A percentile compares a stretch with the other conserved stretches of the same genome.
phyloP scores from a whole-genome alignment of 495 filamentous ascomycete genomes.

The Sordaria brevicollis region DNA sequence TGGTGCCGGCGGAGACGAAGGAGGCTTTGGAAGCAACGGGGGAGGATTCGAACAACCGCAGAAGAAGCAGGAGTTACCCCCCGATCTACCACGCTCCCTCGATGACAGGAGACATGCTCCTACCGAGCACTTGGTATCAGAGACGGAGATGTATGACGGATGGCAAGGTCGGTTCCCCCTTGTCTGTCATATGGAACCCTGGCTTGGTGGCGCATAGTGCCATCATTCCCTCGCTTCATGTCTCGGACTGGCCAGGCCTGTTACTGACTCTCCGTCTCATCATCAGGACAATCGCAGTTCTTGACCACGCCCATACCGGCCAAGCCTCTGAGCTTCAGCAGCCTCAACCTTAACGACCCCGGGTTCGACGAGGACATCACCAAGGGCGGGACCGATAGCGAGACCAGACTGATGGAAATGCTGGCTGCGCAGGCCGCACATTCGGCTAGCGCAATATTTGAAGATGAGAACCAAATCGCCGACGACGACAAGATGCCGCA shows the following conservation, averaged over 20 bases:
- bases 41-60: background rate
- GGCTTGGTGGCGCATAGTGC: background rate
- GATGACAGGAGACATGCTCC: slow-evolving; percentile 67
- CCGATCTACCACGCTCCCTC: slow-evolving; percentile 81
- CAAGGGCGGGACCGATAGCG: slow-evolving; percentile 62
- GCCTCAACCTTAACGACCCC: slow-evolving; percentile 66
- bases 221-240: background rate
- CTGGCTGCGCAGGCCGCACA: slow-evolving; percentile 85
- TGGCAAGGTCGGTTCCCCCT: slow-evolving; percentile 70
- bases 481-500: slow-evolving; percentile 61
- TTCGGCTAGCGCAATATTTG: slow-evolving; percentile 56
- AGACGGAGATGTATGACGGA: slow-evolving; percentile 97
- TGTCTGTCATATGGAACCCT: slow-evolving; percentile 5
- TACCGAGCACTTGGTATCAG: slow-evolving; percentile 42
- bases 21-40: background rate
- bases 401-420: slow-evolving; percentile 88
- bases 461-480: slow-evolving; percentile 72
- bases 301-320: slow-evolving; percentile 75
- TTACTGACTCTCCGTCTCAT: slow-evolving; percentile 13
- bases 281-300: slow-evolving; percentile 84
- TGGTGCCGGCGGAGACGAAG: slow-evolving; percentile 9
- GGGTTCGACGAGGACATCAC: slow-evolving; percentile 53
- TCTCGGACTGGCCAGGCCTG: background rate
- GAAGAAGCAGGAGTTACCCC: slow-evolving; percentile 52
- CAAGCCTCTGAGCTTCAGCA: slow-evolving; percentile 71